phyloP scores from a whole-genome alignment of 176 grass and related monocot species.

The Oryza nivara region DNA sequence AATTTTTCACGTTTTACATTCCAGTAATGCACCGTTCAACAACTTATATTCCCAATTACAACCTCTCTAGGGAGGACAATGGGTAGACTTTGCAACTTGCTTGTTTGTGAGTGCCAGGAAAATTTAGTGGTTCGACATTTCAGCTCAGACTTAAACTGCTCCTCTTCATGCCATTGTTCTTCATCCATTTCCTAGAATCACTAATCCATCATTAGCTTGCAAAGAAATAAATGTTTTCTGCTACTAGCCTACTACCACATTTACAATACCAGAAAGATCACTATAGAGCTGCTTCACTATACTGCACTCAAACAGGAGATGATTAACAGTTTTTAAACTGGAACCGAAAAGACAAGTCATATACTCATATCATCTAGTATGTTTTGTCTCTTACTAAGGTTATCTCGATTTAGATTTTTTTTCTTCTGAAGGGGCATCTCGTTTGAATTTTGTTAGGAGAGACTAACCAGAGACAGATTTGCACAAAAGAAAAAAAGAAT shows the following conservation, averaged over 20 bases:
- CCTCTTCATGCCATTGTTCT: neutral
- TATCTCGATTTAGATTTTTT: neutral
- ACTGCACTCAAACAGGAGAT: neutral
- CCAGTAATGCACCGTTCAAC: neutral
- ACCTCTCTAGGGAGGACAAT: neutral
- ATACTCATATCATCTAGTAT: neutral
- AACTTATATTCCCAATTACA: neutral
- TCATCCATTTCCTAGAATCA: neutral
- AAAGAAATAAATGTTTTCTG: neutral
- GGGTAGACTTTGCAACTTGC: neutral
- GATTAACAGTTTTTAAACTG: no score
- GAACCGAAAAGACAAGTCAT: no score
- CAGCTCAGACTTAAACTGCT: neutral
- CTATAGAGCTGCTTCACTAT: neutral
- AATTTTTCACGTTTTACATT: neutral
- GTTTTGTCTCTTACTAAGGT: neutral
- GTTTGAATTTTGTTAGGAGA: neutral
- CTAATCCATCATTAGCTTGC: no score
- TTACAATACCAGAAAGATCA: neutral
- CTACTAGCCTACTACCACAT: neutral
- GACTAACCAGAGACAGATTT: neutral
- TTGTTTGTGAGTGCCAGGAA: neutral
- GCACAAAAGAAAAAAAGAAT: neutral
- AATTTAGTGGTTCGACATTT: neutral
- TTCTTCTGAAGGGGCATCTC: neutral